Base-by-base conservation (phyloP, 169 alveolate genomes). In the Eimeria necatrix region DNA sequence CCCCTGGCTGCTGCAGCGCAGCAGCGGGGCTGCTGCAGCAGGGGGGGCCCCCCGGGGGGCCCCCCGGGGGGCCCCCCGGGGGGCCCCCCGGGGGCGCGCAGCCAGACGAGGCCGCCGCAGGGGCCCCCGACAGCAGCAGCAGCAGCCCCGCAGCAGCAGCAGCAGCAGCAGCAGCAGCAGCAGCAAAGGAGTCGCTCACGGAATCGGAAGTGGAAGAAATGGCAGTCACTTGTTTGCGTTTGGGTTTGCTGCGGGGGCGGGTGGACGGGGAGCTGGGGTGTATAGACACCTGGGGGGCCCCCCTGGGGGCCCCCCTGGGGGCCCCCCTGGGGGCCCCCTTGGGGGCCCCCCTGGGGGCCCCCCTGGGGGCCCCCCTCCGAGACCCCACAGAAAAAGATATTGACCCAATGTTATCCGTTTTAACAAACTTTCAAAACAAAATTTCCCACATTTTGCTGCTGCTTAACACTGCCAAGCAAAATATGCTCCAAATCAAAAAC, bases 1-100 rank as follows among this genome's bases (percentile, higher is more conserved):
- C 76, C 18, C 76, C 76, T 20, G 76, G 76, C 18, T 64, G 76
- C 76, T 64, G 76, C 76, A n/a, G n/a, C n/a, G n/a, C n/a, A n/a
- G n/a, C n/a, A n/a, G n/a, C n/a, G n/a, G n/a, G 64, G 64, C 8
- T 56, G 64, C 64, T n/a, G n/a, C n/a, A n/a, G n/a, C n/a, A n/a
- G n/a, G n/a, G n/a, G n/a, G n/a, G n/a, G n/a, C n/a, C n/a, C n/a
- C n/a, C n/a, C n/a, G n/a, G n/a, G n/a, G 18, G 76, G 32, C 9
- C 18, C 9, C 76, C 76, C 5, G 76, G 41, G 26, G 76, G 41
- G 41, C 41, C 14, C 26, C 41, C 26, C 5, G 76, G 20, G 41
- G 41, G 18, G 41, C 41, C 18, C 18, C 18, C 20, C 18, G 64
- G 20, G 14, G 14, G 14, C 64, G 20, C 64, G 20, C 64, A 56